A percentile compares a stretch with the other conserved stretches of the same genome.
These are phyloP conservation scores for Peronospora destructor DNA, from an alignment of 352 stramenopile species.

Conservation along the genomic window DNA sequence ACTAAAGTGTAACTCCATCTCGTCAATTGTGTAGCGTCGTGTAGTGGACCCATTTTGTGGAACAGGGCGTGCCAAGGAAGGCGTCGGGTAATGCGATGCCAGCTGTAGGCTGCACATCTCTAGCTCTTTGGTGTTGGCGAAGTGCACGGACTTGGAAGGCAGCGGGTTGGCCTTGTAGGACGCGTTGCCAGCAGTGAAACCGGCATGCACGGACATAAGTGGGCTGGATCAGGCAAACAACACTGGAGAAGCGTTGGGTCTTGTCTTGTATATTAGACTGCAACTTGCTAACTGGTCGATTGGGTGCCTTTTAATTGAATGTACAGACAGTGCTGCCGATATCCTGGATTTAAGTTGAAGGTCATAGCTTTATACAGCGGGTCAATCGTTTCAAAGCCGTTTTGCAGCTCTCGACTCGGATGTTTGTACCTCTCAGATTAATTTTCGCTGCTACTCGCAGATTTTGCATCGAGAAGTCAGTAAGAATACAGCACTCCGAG, in stretches of 20 bases:
- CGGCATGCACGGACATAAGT: slow-evolving; percentile 7
- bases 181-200: not conserved
- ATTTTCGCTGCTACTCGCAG: too few relatives aligned
- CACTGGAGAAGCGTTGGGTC: too few relatives aligned
- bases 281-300: slow-evolving; percentile 9
- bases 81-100: slow-evolving; percentile 47
- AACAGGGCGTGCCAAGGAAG: slow-evolving; percentile 25
- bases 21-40: slow-evolving; percentile 49
- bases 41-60: slow-evolving; percentile 41
- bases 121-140: slow-evolving; percentile 38
- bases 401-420: not conserved
- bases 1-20: slow-evolving; percentile 60
- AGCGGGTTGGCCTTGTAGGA: not conserved
- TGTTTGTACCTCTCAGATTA: too few relatives aligned
- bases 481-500: not conserved
- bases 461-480: not conserved
- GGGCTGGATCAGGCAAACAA: not conserved
- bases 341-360: too few relatives aligned
- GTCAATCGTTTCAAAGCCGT: not conserved
- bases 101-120: slow-evolving; percentile 24
- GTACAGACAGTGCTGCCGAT: too few relatives aligned
- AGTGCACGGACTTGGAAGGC: slow-evolving; percentile 39
- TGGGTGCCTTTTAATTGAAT: not conserved
- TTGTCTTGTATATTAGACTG: not conserved
- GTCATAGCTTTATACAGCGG: not conserved